Percentiles rank a stretch among this genome's conserved stretches.
Evolutionary conservation across 2,329 filamentous ascomycete species (phyloP).

Genomic region (Rhytidhysteron rufulum): DNA sequence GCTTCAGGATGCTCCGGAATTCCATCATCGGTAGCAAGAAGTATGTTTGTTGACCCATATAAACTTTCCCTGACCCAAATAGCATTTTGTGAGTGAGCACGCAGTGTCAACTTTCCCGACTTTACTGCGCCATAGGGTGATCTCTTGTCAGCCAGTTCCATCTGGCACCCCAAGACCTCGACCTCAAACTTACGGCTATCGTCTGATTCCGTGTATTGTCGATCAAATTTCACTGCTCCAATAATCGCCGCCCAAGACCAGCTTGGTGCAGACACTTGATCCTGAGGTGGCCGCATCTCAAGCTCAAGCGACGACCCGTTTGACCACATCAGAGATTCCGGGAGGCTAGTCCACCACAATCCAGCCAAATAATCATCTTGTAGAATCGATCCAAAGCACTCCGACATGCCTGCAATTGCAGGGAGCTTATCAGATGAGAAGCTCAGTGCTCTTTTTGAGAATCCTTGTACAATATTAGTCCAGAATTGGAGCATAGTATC

Average conservation of each 20-base stretch:
- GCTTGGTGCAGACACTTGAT: not conserved
- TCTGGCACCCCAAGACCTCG: not conserved
- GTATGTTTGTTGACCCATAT: too few species aligned
- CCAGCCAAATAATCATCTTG: slow-evolving; percentile 10
- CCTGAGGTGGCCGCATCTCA: not conserved
- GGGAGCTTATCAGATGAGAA: slow-evolving; percentile 11
- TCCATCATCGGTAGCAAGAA: too few species aligned
- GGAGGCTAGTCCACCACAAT: too few species aligned
- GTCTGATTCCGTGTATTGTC: not conserved
- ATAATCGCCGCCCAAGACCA: not conserved
- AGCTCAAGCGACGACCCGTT: too few species aligned
- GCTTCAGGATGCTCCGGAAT: too few species aligned
- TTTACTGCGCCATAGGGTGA: not conserved
- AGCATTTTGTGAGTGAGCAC: too few species aligned
- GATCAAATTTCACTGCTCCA: not conserved
- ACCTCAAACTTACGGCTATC: not conserved
- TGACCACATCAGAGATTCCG: too few species aligned
- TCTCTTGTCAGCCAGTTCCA: not conserved
- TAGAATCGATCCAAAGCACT: slow-evolving; percentile 6
- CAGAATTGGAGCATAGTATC: not conserved
- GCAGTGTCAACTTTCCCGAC: not conserved
- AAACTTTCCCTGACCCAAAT: too few species aligned
- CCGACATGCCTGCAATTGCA: slow-evolving; percentile 8
- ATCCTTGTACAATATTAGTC: not conserved
- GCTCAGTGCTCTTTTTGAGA: slow-evolving; percentile 9